phyloP scores from a whole-genome alignment of 352 stramenopile genomes.

The Phytophthora pisi region DNA sequence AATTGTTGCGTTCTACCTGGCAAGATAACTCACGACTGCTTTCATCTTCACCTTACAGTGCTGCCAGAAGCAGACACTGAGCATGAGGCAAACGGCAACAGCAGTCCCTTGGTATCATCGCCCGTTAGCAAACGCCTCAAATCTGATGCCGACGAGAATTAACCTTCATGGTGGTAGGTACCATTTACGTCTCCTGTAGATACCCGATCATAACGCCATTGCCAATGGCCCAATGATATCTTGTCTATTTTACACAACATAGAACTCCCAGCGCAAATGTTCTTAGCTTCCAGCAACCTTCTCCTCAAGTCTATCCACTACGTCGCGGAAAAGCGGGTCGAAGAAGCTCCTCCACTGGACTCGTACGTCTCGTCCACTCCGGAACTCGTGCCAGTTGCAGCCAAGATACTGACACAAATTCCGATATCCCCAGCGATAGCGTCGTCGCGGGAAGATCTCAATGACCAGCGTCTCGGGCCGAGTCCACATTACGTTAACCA shows the following conservation, averaged over 20 bases:
- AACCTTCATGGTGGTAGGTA: slow-evolving; percentile 4
- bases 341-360: slow-evolving; percentile 61
- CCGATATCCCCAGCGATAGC: slow-evolving; percentile 68
- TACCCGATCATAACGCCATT: slow-evolving; percentile 7
- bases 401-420: slow-evolving; percentile 74
- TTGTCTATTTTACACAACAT: slow-evolving; percentile 18
- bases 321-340: slow-evolving; percentile 42
- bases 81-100: slow-evolving; percentile 14
- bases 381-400: slow-evolving; percentile 64
- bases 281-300: neutral
- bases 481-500: slow-evolving; percentile 78
- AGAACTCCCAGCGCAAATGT: neutral
- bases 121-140: slow-evolving; percentile 25
- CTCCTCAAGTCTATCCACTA: slow-evolving; percentile 17
- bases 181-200: slow-evolving; percentile 5
- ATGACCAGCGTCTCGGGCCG: slow-evolving; percentile 53
- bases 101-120: slow-evolving; percentile 7
- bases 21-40: neutral
- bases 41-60: slow-evolving; percentile 8
- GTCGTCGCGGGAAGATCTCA: slow-evolving; percentile 65
- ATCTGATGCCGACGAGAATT: slow-evolving; percentile 1
- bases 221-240: slow-evolving; percentile 9
- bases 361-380: slow-evolving; percentile 34
- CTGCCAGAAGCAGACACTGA: slow-evolving; percentile 19
- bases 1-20: neutral